Conservation (phyloP, 306 rosid genomes). For the Quercus ilex region DNA sequence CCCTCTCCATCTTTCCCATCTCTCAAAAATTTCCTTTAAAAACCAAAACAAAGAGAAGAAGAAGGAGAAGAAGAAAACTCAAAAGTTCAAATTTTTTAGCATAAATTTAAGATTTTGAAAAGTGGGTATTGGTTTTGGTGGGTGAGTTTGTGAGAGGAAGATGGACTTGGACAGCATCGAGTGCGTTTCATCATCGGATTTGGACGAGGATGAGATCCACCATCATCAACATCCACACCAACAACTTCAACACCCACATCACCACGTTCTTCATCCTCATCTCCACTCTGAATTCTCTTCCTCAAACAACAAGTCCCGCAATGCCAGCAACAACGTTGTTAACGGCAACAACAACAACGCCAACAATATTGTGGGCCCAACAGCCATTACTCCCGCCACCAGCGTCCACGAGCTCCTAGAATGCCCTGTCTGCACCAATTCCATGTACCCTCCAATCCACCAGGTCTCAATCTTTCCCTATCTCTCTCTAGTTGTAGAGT, state of each 20-base stretch:
- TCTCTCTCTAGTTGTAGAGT: not conserved
- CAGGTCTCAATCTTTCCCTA: slow-evolving; percentile 32
- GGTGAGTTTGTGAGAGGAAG: not conserved
- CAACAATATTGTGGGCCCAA: slow-evolving; percentile 11
- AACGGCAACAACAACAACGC: slow-evolving; percentile 10
- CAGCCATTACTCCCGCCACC: slow-evolving; percentile 55
- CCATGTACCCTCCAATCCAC: slow-evolving; percentile 65
- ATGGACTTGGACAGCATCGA: slow-evolving; percentile 60
- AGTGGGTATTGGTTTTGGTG: not conserved
- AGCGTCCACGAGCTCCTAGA: slow-evolving; percentile 64
- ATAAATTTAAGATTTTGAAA: too few species aligned
- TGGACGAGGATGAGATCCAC: slow-evolving; percentile 65
- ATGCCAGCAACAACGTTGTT: slow-evolving; percentile 26
- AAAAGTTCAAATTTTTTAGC: not conserved
- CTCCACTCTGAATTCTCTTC: slow-evolving; percentile 42
- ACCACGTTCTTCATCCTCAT: slow-evolving; percentile 34
- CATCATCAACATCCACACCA: slow-evolving; percentile 34
- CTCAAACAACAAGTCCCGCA: slow-evolving; percentile 35
- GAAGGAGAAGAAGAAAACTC: not conserved
- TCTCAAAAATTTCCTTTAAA: not conserved
- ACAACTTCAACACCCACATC: not conserved
- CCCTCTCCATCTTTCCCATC: not conserved
- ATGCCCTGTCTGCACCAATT: slow-evolving; percentile 62
- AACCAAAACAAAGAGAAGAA: not conserved
- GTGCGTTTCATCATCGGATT: slow-evolving; percentile 48